Evolutionary conservation across 441 rosid genomes (phyloP), one percentile per base, ranked within the genome.

Genomic region (Adansonia madagascariensis): DNA sequence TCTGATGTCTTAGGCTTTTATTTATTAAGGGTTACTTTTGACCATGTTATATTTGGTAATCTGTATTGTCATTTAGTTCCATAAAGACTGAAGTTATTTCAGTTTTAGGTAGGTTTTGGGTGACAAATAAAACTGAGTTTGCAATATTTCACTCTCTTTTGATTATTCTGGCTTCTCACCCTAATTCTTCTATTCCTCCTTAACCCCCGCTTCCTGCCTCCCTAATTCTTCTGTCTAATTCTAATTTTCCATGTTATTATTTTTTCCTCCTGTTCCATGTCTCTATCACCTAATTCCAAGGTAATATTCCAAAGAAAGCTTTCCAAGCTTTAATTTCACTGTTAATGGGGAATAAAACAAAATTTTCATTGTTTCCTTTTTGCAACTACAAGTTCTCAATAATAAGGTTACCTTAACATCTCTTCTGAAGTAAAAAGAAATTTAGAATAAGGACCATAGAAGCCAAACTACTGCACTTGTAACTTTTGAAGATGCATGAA

Each of bases 401-500:
- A 73, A 69, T 49, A 49, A 22, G 20, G 73, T 69, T 47, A 39
- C 11, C 11, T 64, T 6, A 64, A 64, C 47, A n/a, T 11, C 6
- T 64, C 20, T 7, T 64, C 22, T n/a, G 20, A 5, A 7, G 20
- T 1, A 6, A 50, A 50, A 4, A 12, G 27, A 31, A 35, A 52
- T n/a, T 50, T 18, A 10, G 31, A 31, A 64, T 59, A 64, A 64
- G 20, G 20, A 35, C 31, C 75, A 55, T 39, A 39, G 0, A 66
- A 31, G 39, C 35, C 24, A 9, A 61, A 60, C 57, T 15, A 46
- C 57, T n/a, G 35, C 35, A 62, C 15, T 52, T 59, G 57, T 22
- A 56, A 20, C 64, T 56, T 57, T 73, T 43, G 41, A 60, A 46
- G 68, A 61, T 27, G 57, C 59, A 46, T 74, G 77, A 44, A 49